A percentile compares a stretch with the other conserved stretches of the same genome.
Evolutionary conservation across 441 rosid species (phyloP).

Genomic region (Populus hybrid): DNA sequence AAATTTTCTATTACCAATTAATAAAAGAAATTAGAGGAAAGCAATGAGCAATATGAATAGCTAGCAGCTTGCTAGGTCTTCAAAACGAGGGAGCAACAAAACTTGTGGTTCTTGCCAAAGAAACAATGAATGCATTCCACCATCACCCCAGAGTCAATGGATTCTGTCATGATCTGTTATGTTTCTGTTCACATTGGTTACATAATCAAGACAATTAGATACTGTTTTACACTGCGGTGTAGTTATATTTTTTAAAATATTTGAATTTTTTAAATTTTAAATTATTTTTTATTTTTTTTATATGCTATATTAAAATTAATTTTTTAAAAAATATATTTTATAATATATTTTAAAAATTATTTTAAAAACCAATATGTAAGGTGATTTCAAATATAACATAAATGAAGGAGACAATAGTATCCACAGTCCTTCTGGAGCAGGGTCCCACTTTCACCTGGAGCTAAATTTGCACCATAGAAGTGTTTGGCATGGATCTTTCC

Average conservation of each 20-base stretch:
- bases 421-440: conserved; percentile 1
- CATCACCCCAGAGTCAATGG: conserved; percentile 6
- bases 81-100: neutral
- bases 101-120: neutral
- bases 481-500: conserved; percentile 9
- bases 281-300: too few relatives aligned
- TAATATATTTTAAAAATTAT: too few relatives aligned
- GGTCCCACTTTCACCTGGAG: conserved; percentile 14
- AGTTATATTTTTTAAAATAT: too few relatives aligned
- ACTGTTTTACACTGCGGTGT: fast-evolving
- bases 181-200: neutral
- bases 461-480: conserved; percentile 1
- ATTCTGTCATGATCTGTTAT: neutral
- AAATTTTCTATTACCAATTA: neutral
- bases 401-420: neutral
- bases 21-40: neutral
- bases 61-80: too few relatives aligned
- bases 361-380: too few relatives aligned
- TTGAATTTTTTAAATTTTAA: too few relatives aligned
- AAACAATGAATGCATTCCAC: neutral
- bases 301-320: too few relatives aligned
- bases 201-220: neutral
- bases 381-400: too few relatives aligned
- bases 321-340: too few relatives aligned
- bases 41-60: neutral